Evolutionary conservation across 306 rosid genomes (phyloP).

Genomic region (Gastrolobium villosum): DNA sequence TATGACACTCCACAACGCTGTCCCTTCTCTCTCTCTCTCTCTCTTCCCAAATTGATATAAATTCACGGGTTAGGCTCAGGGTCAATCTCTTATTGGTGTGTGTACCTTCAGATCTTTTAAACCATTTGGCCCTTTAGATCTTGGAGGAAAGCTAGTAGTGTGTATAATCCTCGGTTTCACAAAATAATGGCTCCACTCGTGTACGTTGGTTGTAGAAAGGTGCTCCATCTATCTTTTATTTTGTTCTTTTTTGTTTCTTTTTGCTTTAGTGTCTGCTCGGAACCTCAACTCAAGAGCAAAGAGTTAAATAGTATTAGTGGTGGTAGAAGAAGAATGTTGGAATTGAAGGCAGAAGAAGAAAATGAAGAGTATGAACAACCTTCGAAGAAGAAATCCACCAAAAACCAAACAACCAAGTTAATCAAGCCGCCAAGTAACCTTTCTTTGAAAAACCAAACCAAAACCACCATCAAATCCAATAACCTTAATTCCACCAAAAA

Average conservation of each 20-base stretch:
- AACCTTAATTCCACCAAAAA: not conserved
- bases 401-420: constrained; percentile 64
- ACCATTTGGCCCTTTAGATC: not conserved
- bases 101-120: not conserved
- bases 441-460: constrained; percentile 68
- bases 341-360: constrained; percentile 37
- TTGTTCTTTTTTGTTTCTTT: constrained; percentile 44
- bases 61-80: not conserved
- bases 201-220: constrained; percentile 52
- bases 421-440: constrained; percentile 43
- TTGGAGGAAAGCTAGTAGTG: not conserved
- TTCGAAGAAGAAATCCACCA: constrained; percentile 62
- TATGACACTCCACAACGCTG: not conserved
- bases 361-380: constrained; percentile 40
- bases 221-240: constrained; percentile 55
- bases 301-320: not conserved
- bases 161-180: constrained; percentile 35
- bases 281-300: constrained; percentile 50
- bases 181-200: constrained; percentile 81
- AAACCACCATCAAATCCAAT: constrained; percentile 57
- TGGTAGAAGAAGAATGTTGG: constrained; percentile 50
- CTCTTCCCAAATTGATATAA: constrained; percentile 29
- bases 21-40: constrained; percentile 4
- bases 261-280: constrained; percentile 48
- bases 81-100: not conserved